These are phyloP conservation scores for Syzygium malaccense DNA, from an alignment of 441 rosid species.

Conservation along the genomic window DNA sequence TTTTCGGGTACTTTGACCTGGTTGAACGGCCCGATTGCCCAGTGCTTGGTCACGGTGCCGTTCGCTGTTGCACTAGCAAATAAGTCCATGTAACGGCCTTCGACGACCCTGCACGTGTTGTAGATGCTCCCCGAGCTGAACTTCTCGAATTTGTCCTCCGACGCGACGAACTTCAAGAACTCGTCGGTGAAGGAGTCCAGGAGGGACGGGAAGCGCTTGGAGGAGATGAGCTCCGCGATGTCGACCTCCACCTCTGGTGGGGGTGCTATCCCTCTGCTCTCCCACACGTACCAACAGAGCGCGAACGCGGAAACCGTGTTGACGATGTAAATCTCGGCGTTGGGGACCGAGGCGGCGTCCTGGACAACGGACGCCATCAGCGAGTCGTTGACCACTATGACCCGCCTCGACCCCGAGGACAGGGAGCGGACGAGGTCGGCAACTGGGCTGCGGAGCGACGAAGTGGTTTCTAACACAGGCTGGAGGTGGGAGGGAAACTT, in stretches of 20 bases:
- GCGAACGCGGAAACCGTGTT: not conserved
- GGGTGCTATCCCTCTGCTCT: not conserved
- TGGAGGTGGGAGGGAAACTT: constrained; percentile 8
- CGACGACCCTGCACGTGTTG: not conserved
- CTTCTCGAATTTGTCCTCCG: not conserved
- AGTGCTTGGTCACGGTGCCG: not conserved
- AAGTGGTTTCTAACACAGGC: not conserved
- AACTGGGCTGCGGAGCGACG: not conserved
- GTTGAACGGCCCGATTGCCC: not conserved
- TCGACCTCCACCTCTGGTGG: not conserved
- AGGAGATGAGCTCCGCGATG: not conserved
- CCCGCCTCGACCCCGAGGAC: not conserved
- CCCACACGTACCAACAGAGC: not conserved
- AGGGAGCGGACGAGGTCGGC: not conserved
- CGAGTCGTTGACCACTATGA: not conserved
- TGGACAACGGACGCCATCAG: not conserved
- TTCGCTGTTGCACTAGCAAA: not conserved
- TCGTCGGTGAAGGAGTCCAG: not conserved
- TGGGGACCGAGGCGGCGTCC: not conserved
- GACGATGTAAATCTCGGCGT: not conserved
- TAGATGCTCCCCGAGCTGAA: not conserved
- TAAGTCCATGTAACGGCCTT: not conserved
- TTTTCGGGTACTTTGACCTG: not conserved
- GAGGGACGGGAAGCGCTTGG: not conserved
- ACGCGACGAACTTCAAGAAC: not conserved